phyloP scores from a whole-genome alignment of 2,329 filamentous ascomycete genomes.

The Alternaria viburni region DNA sequence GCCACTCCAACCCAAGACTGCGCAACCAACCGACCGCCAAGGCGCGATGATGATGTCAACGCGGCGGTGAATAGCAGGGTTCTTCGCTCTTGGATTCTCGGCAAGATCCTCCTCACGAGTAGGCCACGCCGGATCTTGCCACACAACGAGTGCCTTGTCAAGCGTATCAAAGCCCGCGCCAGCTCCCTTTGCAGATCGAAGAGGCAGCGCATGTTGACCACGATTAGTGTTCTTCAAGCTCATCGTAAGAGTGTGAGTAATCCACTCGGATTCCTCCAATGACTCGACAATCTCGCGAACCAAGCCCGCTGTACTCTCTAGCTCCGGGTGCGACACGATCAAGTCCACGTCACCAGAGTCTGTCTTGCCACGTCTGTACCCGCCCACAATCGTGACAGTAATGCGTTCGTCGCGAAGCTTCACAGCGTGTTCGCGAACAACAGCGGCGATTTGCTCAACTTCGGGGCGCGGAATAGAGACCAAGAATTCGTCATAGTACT shows the following conservation, averaged over 20 bases:
- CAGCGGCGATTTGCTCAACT: slow-evolving; percentile 70
- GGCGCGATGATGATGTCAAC: slow-evolving; percentile 92
- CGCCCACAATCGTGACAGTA: slow-evolving; percentile 73
- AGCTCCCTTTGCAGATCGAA: slow-evolving; percentile 50
- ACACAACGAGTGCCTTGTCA: slow-evolving; percentile 91
- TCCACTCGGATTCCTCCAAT: slow-evolving; percentile 71
- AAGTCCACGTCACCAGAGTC: slow-evolving; percentile 84
- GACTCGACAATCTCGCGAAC: slow-evolving; percentile 72
- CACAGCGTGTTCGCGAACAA: slow-evolving; percentile 71
- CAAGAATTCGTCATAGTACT: slow-evolving; percentile 88
- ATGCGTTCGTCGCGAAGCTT: slow-evolving; percentile 61
- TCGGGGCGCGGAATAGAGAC: slow-evolving; percentile 74
- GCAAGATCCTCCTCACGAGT: slow-evolving; percentile 46
- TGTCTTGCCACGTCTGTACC: slow-evolving; percentile 79
- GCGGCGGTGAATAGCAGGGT: slow-evolving; percentile 77
- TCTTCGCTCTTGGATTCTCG: slow-evolving; percentile 56
- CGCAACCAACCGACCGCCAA: slow-evolving; percentile 88
- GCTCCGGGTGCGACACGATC: slow-evolving; percentile 78
- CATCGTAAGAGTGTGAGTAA: slow-evolving; percentile 82
- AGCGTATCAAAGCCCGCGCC: slow-evolving; percentile 79
- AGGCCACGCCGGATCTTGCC: slow-evolving; percentile 71
- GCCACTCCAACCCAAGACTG: slow-evolving; percentile 85
- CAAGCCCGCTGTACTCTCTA: slow-evolving; percentile 71
- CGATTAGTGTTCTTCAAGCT: slow-evolving; percentile 74
- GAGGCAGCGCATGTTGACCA: slow-evolving; percentile 69